Conservation (phyloP, 2,329 filamentous ascomycete genomes). For the Monosporascus sp. region DNA sequence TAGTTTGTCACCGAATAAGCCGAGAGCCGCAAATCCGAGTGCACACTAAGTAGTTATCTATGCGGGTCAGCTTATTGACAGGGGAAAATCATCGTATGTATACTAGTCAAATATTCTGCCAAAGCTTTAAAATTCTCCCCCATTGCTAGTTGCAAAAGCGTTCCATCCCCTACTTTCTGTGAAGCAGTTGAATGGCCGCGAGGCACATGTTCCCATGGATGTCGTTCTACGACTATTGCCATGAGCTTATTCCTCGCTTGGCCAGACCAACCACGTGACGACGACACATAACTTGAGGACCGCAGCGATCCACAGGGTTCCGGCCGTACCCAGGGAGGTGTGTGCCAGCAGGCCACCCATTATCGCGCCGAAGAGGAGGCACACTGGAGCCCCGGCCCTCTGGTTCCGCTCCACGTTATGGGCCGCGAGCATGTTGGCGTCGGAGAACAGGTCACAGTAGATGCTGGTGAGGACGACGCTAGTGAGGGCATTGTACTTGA, state of each 20-base stretch:
- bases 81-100: too few relatives aligned
- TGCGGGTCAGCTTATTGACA: too few relatives aligned
- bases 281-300: slow-evolving; percentile 52
- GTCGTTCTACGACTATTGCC: too few relatives aligned
- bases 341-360: slow-evolving; percentile 45
- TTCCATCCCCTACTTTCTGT: too few relatives aligned
- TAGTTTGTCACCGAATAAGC: too few relatives aligned
- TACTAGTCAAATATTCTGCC: too few relatives aligned
- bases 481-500: slow-evolving; percentile 66
- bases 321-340: slow-evolving; percentile 42
- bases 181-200: too few relatives aligned
- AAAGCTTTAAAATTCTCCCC: too few relatives aligned
- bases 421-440: slow-evolving; percentile 43
- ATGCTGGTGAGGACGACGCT: slow-evolving; percentile 77
- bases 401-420: slow-evolving; percentile 47
- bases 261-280: slow-evolving; percentile 58
- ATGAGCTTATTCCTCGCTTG: slow-evolving; percentile 30
- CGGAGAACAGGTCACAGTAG: slow-evolving; percentile 75
- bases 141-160: too few relatives aligned
- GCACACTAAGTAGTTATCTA: too few relatives aligned
- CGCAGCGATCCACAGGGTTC: slow-evolving; percentile 56
- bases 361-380: slow-evolving; percentile 46
- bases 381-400: slow-evolving; percentile 42
- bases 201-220: too few relatives aligned
- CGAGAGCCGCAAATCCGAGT: too few relatives aligned